Evolutionary conservation across 2,329 filamentous ascomycete genomes (phyloP).

Genomic region (Phialophora tarda): DNA sequence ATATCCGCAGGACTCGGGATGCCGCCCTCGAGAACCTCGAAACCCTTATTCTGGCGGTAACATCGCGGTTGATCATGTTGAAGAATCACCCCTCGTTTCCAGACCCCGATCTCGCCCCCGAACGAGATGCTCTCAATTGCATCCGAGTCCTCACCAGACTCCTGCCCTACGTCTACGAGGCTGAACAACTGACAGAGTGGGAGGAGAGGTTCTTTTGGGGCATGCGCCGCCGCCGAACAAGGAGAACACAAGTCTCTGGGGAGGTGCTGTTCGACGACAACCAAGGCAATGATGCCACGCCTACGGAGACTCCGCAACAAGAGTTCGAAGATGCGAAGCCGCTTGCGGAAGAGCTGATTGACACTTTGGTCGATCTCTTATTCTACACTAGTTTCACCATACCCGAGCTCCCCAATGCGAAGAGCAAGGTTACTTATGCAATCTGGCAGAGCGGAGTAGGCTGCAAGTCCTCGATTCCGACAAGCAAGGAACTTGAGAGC

Average conservation of each 20-base stretch:
- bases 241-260: conserved; percentile 67
- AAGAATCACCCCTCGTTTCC: conserved; percentile 91
- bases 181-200: conserved; percentile 80
- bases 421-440: conserved; percentile 83
- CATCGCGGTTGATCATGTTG: conserved; percentile 79
- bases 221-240: conserved; percentile 71
- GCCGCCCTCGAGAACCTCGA: conserved; percentile 85
- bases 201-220: conserved; percentile 95
- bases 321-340: conserved; percentile 84
- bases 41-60: conserved; percentile 81
- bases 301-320: conserved; percentile 54
- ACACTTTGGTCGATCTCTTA: conserved; percentile 83
- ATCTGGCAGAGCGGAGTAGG: conserved; percentile 99
- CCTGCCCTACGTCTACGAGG: conserved; percentile 90
- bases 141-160: conserved; percentile 87
- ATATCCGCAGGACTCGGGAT: conserved; percentile 87
- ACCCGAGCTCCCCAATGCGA: conserved; percentile 71
- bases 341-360: conserved; percentile 88
- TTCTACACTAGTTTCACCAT: conserved; percentile 93
- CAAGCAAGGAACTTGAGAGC: conserved; percentile 89
- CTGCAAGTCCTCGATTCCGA: conserved; percentile 85
- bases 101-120: conserved; percentile 78
- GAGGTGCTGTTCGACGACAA: conserved; percentile 86
- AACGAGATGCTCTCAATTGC: conserved; percentile 92
- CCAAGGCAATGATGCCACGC: conserved; percentile 57